Conservation (phyloP, 2,329 filamentous ascomycete genomes). For the Metarhizium rileyi region DNA sequence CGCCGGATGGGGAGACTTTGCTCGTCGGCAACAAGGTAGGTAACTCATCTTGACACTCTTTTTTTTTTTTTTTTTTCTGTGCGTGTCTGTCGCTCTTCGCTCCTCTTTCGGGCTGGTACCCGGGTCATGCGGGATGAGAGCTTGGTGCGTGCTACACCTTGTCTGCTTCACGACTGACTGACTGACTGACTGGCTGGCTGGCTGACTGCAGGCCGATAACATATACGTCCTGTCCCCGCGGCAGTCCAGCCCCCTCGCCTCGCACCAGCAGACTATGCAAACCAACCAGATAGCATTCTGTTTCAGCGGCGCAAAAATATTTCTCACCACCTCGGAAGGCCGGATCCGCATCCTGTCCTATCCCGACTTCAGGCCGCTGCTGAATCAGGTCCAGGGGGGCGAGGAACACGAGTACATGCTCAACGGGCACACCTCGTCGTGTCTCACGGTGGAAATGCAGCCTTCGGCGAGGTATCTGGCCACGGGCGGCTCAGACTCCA, state of each 20-base stretch:
- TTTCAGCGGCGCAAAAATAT: slow-evolving; percentile 61
- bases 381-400: slow-evolving; percentile 36
- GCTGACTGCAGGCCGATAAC: slow-evolving; percentile 48
- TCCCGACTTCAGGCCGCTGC: slow-evolving; percentile 48
- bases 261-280: slow-evolving; percentile 51
- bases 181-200: too few relatives aligned
- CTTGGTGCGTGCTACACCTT: too few relatives aligned
- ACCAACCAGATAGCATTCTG: slow-evolving; percentile 68
- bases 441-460: slow-evolving; percentile 58
- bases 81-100: not conserved
- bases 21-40: slow-evolving; percentile 67
- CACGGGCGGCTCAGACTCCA: slow-evolving; percentile 64
- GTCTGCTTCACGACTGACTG: not conserved
- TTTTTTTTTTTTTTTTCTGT: slow-evolving; percentile 5
- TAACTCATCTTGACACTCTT: slow-evolving; percentile 12
- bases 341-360: slow-evolving; percentile 60
- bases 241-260: slow-evolving; percentile 43
- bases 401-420: slow-evolving; percentile 45
- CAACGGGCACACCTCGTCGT: slow-evolving; percentile 64
- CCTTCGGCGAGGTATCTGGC: slow-evolving; percentile 63
- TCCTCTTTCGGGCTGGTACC: too few relatives aligned
- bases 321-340: slow-evolving; percentile 63
- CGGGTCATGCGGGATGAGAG: too few relatives aligned
- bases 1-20: slow-evolving; percentile 58
- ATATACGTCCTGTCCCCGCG: slow-evolving; percentile 54